phyloP scores from a whole-genome alignment of 352 stramenopile genomes.

The Phytophthora podocarpi region DNA sequence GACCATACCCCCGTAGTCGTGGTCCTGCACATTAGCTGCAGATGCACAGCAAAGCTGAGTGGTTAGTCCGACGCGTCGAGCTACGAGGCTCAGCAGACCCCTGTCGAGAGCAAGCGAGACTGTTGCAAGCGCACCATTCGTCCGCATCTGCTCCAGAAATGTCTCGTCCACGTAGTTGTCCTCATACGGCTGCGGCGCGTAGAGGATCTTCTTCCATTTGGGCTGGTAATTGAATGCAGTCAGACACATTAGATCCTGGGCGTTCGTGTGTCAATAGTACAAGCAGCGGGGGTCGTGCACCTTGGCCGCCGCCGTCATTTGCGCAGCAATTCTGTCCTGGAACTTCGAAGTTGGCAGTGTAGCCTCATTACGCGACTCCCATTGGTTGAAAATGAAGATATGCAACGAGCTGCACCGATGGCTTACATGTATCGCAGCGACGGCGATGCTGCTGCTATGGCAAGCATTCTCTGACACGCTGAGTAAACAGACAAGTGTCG shows the following conservation, averaged over 20 bases:
- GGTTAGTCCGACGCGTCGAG: background rate
- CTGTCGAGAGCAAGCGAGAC: background rate
- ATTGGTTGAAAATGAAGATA: constrained; percentile 21
- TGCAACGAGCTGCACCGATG: too few relatives aligned
- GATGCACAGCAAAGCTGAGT: background rate
- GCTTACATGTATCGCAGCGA: too few relatives aligned
- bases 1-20: constrained; percentile 88
- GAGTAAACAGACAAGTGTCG: background rate
- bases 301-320: constrained; percentile 20
- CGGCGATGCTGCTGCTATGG: background rate
- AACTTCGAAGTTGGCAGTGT: background rate
- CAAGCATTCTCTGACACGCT: too few relatives aligned
- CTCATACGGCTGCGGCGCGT: constrained; percentile 85
- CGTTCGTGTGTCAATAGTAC: background rate
- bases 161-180: constrained; percentile 91
- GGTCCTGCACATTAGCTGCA: constrained; percentile 79
- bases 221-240: constrained; percentile 12
- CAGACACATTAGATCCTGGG: background rate
- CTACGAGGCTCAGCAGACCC: background rate
- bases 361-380: too few relatives aligned
- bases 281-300: constrained; percentile 9
- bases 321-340: background rate
- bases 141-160: constrained; percentile 92
- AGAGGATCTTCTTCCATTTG: constrained; percentile 89
- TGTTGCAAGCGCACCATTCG: constrained; percentile 64